A percentile compares a stretch with the other conserved stretches of the same genome.
phyloP scores from a whole-genome alignment of 2,329 filamentous ascomycete genomes.

The Cadophora sp. region DNA sequence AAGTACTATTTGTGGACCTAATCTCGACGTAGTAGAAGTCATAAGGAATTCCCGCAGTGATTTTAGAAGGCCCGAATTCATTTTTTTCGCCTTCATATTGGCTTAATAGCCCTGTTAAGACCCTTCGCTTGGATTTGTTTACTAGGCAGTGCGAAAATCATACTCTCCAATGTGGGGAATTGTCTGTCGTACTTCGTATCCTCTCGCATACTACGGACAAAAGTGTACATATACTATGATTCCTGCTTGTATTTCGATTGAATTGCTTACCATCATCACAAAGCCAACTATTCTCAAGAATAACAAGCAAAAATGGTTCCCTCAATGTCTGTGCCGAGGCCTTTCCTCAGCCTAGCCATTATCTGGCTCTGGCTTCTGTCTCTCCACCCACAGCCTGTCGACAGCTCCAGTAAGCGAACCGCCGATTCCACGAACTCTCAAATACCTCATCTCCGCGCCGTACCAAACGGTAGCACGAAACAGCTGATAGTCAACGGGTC shows the following conservation, averaged over 20 bases:
- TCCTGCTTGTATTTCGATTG: background rate
- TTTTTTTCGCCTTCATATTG: background rate
- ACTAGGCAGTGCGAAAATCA: background rate
- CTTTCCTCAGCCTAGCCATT: background rate
- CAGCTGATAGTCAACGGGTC: slow-evolving; percentile 53
- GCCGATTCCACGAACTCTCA: background rate
- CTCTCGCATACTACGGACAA: background rate
- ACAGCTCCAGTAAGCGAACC: background rate
- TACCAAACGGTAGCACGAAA: slow-evolving; percentile 2
- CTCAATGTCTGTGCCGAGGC: background rate
- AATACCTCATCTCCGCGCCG: background rate
- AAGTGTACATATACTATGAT: background rate
- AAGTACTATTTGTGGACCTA: no score
- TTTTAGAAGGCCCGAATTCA: no score
- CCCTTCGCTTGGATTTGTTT: no score
- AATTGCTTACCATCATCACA: no score
- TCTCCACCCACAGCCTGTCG: background rate
- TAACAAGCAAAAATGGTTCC: background rate
- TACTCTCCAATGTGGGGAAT: background rate
- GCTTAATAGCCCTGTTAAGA: background rate
- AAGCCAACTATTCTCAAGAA: no score
- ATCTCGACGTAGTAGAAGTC: no score
- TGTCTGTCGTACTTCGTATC: background rate
- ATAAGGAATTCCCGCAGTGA: no score
- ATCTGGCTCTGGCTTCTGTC: background rate